These are phyloP conservation scores for Cladophialophora yegresii DNA, from an alignment of 2,329 filamentous ascomycete species.

Conservation along the genomic window DNA sequence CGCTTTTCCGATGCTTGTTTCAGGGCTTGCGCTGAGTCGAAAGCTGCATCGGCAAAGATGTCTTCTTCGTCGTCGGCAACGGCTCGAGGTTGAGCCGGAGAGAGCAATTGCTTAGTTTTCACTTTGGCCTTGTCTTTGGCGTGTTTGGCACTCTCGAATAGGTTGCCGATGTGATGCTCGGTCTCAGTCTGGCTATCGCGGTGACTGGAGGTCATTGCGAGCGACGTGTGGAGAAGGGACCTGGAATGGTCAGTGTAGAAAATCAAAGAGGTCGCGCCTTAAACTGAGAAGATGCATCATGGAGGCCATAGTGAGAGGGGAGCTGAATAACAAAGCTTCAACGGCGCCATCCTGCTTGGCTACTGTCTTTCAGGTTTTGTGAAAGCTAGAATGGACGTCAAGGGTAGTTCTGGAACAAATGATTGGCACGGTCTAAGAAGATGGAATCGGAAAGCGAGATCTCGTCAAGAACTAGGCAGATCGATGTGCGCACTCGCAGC, in stretches of 20 bases:
- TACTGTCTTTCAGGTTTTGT: constrained; percentile 14
- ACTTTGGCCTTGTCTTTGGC: constrained; percentile 26
- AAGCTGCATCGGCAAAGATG: constrained; percentile 40
- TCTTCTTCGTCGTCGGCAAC: constrained; percentile 10
- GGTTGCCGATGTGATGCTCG: constrained; percentile 19
- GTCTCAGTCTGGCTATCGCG: constrained; percentile 11
- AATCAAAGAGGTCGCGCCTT: neutral
- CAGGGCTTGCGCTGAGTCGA: constrained; percentile 40
- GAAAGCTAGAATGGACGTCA: neutral
- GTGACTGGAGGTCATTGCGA: constrained; percentile 9
- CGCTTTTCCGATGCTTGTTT: constrained; percentile 28
- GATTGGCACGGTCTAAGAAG: constrained; percentile 9
- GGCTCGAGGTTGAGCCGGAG: neutral
- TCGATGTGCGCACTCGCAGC: neutral
- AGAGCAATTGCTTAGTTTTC: constrained; percentile 24
- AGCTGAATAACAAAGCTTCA: neutral
- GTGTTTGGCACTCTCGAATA: constrained; percentile 16
- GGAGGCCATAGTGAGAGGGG: neutral
- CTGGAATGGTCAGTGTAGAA: neutral
- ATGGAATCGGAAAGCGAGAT: constrained; percentile 10
- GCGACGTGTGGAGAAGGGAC: neutral
- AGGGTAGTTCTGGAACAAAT: neutral
- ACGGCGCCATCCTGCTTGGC: constrained; percentile 4
- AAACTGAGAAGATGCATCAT: neutral
- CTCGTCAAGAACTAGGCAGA: neutral